Evolutionary conservation across 2,329 filamentous ascomycete species (phyloP).

Genomic region (Ustulina deusta): DNA sequence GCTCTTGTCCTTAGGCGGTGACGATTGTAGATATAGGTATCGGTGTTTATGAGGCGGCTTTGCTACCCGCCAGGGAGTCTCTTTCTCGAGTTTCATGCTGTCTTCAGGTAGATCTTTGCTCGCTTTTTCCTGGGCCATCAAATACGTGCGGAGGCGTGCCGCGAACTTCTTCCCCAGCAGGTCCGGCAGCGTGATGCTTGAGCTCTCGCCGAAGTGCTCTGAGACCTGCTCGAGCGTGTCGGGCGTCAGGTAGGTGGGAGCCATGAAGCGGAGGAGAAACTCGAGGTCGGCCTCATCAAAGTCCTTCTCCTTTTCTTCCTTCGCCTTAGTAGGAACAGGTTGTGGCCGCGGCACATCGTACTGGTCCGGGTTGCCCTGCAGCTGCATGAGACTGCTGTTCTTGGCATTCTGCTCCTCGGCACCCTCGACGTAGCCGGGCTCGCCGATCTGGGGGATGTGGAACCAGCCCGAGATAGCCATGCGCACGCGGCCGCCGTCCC

Average conservation of each 20-base stretch:
- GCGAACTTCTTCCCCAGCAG: slow-evolving; percentile 85
- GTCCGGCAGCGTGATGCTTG: slow-evolving; percentile 82
- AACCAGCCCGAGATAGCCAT: slow-evolving; percentile 99
- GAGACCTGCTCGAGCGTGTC: slow-evolving; percentile 87
- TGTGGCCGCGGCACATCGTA: slow-evolving; percentile 83
- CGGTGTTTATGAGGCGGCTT: slow-evolving; percentile 95
- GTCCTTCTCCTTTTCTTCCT: slow-evolving; percentile 73
- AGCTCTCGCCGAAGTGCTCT: slow-evolving; percentile 84
- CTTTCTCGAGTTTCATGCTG: slow-evolving; percentile 68
- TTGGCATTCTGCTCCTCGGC: slow-evolving; percentile 89
- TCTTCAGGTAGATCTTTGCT: slow-evolving; percentile 58
- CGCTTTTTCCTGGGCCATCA: slow-evolving; percentile 71
- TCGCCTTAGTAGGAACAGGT: slow-evolving; percentile 62
- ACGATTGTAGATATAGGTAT: slow-evolving; percentile 81
- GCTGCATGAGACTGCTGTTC: slow-evolving; percentile 90
- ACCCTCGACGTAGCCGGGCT: slow-evolving; percentile 90
- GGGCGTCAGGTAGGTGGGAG: slow-evolving; percentile 90
- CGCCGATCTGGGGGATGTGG: slow-evolving; percentile 94
- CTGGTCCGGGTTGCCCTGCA: slow-evolving; percentile 90
- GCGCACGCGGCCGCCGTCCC: slow-evolving; percentile 80
- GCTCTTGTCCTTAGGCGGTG: slow-evolving; percentile 50
- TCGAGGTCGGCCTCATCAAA: slow-evolving; percentile 85
- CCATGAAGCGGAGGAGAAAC: slow-evolving; percentile 90
- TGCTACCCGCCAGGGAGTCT: slow-evolving; percentile 78
- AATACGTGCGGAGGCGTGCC: slow-evolving; percentile 74